Conservation (phyloP, 306 rosid genomes). For the Lathyrus sativus region DNA sequence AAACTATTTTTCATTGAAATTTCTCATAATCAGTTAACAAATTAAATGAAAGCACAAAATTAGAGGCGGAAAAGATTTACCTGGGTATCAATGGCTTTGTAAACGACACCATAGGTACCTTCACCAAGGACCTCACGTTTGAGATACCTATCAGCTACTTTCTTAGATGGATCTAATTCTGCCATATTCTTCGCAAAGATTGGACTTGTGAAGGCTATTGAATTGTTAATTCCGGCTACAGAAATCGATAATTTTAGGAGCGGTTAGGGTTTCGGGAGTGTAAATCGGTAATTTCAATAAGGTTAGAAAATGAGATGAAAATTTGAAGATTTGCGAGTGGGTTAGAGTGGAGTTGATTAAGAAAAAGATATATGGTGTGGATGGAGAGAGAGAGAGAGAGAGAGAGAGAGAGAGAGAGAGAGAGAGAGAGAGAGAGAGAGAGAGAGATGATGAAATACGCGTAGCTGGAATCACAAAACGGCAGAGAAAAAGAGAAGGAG, state of each 20-base stretch:
- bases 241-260: slow-evolving; percentile 16
- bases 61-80: slow-evolving; percentile 37
- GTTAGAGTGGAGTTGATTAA: not conserved
- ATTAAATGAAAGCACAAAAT: not conserved
- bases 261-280: slow-evolving; percentile 50
- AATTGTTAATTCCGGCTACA: slow-evolving; percentile 3
- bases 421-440: slow-evolving; percentile 19
- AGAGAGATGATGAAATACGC: not conserved
- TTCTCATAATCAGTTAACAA: not conserved
- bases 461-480: slow-evolving; percentile 13
- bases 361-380: no score
- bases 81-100: slow-evolving; percentile 96
- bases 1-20: not conserved
- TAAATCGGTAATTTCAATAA: not conserved
- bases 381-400: slow-evolving; percentile 25
- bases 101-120: slow-evolving; percentile 98
- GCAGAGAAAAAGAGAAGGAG: slow-evolving; percentile 10
- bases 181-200: slow-evolving; percentile 41
- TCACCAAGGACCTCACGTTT: slow-evolving; percentile 95
- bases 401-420: slow-evolving; percentile 6
- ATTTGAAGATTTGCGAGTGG: slow-evolving; percentile 20
- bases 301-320: slow-evolving; percentile 26
- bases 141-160: slow-evolving; percentile 94
- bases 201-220: not conserved
- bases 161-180: slow-evolving; percentile 68